Evolutionary conservation across 768 basidiomycete species (phyloP).

Genomic region (Boletellus emodensis): DNA sequence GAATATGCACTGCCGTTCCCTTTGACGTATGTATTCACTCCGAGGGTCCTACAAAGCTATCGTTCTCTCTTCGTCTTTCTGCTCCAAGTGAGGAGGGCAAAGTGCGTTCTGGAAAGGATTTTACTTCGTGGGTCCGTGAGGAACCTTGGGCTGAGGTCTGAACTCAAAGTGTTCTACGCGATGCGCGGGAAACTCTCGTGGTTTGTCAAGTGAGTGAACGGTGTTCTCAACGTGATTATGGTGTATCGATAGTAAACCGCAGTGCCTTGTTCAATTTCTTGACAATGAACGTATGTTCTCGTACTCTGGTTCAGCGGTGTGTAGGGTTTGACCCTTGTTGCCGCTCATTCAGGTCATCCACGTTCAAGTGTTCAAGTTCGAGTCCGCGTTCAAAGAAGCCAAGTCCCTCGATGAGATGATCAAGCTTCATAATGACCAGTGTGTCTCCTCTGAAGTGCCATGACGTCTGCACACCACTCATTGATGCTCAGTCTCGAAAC

Average conservation of each 20-base stretch:
- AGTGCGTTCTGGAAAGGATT: slow-evolving; percentile 65
- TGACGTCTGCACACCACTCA: neutral
- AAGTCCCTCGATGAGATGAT: slow-evolving; percentile 78
- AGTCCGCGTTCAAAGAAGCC: slow-evolving; percentile 47
- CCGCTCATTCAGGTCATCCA: slow-evolving; percentile 56
- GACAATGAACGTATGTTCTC: slow-evolving; percentile 58
- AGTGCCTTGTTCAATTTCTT: slow-evolving; percentile 69
- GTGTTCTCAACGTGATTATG: no score
- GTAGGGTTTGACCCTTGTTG: neutral
- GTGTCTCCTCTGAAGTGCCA: slow-evolving; percentile 22
- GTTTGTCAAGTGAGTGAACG: slow-evolving; percentile 75
- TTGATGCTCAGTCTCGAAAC: slow-evolving; percentile 48
- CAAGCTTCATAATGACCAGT: slow-evolving; percentile 65
- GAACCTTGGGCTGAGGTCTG: slow-evolving; percentile 34
- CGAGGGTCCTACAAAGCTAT: slow-evolving; percentile 52
- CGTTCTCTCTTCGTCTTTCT: slow-evolving; percentile 67
- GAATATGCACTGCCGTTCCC: slow-evolving; percentile 84
- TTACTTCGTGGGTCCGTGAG: slow-evolving; percentile 52
- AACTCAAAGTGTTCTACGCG: slow-evolving; percentile 70
- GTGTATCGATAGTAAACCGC: neutral
- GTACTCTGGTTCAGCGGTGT: neutral
- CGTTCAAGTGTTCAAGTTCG: slow-evolving; percentile 56
- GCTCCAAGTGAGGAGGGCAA: slow-evolving; percentile 70
- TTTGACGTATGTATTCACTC: slow-evolving; percentile 71
- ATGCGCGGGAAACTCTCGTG: slow-evolving; percentile 75